phyloP scores from a whole-genome alignment of 2,329 filamentous ascomycete genomes.

The Epichloe sp. region DNA sequence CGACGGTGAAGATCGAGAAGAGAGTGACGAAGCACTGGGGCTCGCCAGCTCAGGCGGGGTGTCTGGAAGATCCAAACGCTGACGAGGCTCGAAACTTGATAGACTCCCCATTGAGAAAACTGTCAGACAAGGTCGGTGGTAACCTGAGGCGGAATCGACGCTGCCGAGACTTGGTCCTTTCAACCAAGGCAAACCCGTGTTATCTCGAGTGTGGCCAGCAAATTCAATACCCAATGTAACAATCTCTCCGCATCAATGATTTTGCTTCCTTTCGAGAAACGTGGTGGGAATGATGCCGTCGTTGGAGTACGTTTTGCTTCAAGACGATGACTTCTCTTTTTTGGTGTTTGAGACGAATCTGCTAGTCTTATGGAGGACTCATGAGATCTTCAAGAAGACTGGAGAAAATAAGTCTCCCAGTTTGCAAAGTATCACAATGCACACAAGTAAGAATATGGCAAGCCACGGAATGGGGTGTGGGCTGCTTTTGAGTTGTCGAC shows the following conservation, averaged over 20 bases:
- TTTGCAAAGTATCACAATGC: neutral
- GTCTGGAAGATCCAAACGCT: conserved; percentile 36
- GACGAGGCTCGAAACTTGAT: conserved; percentile 36
- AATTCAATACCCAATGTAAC: neutral
- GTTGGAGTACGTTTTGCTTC: neutral
- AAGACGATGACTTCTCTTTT: neutral
- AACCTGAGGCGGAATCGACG: neutral
- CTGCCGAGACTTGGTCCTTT: neutral
- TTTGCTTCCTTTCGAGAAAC: neutral
- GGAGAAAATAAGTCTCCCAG: neutral
- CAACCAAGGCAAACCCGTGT: neutral
- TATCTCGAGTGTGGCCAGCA: neutral
- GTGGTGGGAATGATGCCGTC: neutral
- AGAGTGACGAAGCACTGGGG: conserved; percentile 34
- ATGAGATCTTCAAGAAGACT: neutral
- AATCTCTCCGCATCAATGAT: no score
- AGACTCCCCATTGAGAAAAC: conserved; percentile 42
- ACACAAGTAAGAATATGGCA: neutral
- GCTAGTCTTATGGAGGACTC: neutral
- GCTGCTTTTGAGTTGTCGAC: conserved; percentile 13
- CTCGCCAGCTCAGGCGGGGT: conserved; percentile 43
- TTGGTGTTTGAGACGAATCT: neutral
- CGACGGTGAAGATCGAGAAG: conserved; percentile 27
- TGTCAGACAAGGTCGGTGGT: neutral
- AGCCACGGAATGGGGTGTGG: conserved; percentile 6